A percentile compares a stretch with the other conserved stretches of the same genome.
Evolutionary conservation across 441 rosid genomes (phyloP).

Genomic region (Adansonia rubrostipa): DNA sequence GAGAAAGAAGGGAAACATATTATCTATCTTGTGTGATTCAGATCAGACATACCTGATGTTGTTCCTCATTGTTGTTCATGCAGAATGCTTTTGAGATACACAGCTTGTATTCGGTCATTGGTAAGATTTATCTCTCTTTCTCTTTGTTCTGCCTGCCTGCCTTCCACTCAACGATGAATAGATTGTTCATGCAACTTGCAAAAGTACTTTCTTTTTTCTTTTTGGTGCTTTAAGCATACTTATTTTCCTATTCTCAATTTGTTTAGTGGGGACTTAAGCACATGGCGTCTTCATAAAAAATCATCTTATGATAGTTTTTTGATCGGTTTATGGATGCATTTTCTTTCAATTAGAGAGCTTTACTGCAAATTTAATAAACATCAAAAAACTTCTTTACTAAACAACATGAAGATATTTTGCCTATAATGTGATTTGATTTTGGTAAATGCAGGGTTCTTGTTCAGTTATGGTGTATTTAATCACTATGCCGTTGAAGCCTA

Average conservation of each 20-base stretch:
- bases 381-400: background rate
- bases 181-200: background rate
- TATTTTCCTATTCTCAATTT: slow-evolving; percentile 13
- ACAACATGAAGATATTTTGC: too few species aligned
- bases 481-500: too few species aligned
- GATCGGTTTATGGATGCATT: slow-evolving; percentile 71
- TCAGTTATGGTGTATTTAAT: too few species aligned
- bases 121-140: too few species aligned
- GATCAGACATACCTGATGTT: background rate
- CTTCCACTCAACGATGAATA: background rate
- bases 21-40: background rate
- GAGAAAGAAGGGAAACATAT: too few species aligned
- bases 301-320: slow-evolving; percentile 63
- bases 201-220: background rate
- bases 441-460: too few species aligned
- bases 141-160: slow-evolving; percentile 30
- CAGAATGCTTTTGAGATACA: slow-evolving; percentile 99
- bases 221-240: background rate
- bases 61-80: slow-evolving; percentile 29
- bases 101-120: slow-evolving; percentile 43
- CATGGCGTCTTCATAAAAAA: slow-evolving; percentile 89
- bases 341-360: background rate
- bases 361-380: background rate
- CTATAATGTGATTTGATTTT: too few species aligned
- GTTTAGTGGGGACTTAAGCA: slow-evolving; percentile 82